These are phyloP conservation scores for Phytophthora chlamydospora DNA, from an alignment of 352 stramenopile genomes.

Conservation along the genomic window DNA sequence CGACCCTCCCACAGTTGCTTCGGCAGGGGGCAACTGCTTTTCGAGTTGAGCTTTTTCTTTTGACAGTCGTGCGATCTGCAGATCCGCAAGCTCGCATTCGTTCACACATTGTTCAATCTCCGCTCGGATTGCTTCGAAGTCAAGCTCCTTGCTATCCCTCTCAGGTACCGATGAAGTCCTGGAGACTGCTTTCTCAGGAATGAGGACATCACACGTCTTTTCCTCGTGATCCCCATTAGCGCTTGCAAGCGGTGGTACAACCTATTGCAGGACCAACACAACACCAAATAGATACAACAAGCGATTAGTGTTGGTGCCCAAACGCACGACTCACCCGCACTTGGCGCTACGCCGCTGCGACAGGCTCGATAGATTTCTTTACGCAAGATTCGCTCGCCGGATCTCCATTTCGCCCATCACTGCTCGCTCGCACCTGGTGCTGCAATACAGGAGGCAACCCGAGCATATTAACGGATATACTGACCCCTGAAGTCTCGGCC, in stretches of 20 bases:
- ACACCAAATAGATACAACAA: constrained; percentile 34
- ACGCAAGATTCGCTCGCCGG: constrained; percentile 34
- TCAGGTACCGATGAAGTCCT: constrained; percentile 3
- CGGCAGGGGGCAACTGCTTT: constrained; percentile 21
- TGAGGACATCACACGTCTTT: neutral
- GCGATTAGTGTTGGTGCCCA: constrained; percentile 36
- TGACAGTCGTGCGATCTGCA: constrained; percentile 31
- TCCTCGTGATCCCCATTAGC: constrained; percentile 1
- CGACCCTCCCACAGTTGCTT: constrained; percentile 7
- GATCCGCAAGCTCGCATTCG: constrained; percentile 35
- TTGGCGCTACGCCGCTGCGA: constrained; percentile 28
- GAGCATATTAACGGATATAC: constrained; percentile 36
- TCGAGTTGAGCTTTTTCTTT: constrained; percentile 39
- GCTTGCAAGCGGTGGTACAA: constrained; percentile 1
- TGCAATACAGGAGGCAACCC: constrained; percentile 29
- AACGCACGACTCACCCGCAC: constrained; percentile 34
- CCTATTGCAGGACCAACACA: constrained; percentile 31
- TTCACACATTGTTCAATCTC: constrained; percentile 41
- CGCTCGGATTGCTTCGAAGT: constrained; percentile 35
- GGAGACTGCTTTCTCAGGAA: constrained; percentile 6
- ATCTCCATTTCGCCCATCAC: constrained; percentile 33
- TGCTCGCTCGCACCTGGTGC: constrained; percentile 30
- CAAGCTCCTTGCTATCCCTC: constrained; percentile 3
- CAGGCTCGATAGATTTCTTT: constrained; percentile 45
- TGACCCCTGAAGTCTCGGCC: constrained; percentile 34